Conservation (phyloP, 2,329 filamentous ascomycete species). For the Fusarium armeniacum region DNA sequence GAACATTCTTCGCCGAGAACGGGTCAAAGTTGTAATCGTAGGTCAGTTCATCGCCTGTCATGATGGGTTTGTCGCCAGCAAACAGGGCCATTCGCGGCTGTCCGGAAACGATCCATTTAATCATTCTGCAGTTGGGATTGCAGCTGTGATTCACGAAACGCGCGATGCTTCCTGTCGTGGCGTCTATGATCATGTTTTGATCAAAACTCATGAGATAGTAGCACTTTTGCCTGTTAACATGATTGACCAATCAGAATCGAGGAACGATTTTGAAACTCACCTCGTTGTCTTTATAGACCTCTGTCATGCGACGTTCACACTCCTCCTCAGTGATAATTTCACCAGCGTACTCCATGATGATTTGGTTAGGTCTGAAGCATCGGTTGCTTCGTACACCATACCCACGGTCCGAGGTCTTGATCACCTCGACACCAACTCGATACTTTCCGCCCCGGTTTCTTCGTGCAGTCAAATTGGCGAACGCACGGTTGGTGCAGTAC, state of each 20-base stretch:
- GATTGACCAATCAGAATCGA: constrained; percentile 10
- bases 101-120: constrained; percentile 95
- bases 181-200: constrained; percentile 98
- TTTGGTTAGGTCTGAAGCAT: constrained; percentile 88
- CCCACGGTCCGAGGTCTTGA: constrained; percentile 89
- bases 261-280: constrained; percentile 64
- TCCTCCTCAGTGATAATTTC: constrained; percentile 97
- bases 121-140: constrained; percentile 96
- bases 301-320: constrained; percentile 92
- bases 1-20: constrained; percentile 77
- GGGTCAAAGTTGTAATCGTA: constrained; percentile 88
- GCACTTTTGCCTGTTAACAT: constrained; percentile 72
- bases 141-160: constrained; percentile 99
- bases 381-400: constrained; percentile 93
- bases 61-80: constrained; percentile 88
- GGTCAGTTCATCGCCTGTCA: constrained; percentile 94
- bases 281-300: constrained; percentile 93
- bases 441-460: constrained; percentile 85
- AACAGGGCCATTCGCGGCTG: constrained; percentile 98
- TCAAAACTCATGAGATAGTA: constrained; percentile 99
- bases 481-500: constrained; percentile 87
- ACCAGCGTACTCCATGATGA: constrained; percentile 98
- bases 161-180: constrained; percentile 93
- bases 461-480: constrained; percentile 82
- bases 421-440: constrained; percentile 92